These are phyloP conservation scores for Breviolum minutum DNA, from an alignment of 73 alveolate genomes.

Conservation along the genomic window DNA sequence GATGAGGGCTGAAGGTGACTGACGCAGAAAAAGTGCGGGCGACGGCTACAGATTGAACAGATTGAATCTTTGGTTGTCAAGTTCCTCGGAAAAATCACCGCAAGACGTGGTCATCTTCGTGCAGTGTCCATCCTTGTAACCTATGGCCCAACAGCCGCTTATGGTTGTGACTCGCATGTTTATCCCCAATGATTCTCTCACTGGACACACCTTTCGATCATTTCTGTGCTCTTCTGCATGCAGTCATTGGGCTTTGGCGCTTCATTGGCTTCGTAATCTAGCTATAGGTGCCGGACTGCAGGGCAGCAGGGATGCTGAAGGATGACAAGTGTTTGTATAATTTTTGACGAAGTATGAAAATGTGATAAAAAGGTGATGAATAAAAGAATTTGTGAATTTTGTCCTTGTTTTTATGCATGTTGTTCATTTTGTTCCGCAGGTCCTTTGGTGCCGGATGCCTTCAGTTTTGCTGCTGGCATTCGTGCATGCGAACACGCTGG, in stretches of 20 bases:
- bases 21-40: too few relatives aligned
- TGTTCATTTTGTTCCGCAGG: background rate
- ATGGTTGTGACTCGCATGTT: background rate
- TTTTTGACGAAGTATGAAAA: background rate
- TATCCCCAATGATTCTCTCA: background rate
- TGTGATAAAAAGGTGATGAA: background rate
- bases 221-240: background rate
- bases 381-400: background rate
- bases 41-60: too few relatives aligned
- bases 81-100: background rate
- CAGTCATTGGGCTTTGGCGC: constrained; percentile 60
- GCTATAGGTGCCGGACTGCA: background rate
- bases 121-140: too few relatives aligned
- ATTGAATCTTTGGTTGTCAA: background rate
- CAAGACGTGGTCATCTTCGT: background rate
- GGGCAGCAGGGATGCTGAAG: too few relatives aligned
- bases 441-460: constrained; percentile 6
- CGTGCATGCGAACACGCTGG: constrained; percentile 63
- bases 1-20: too few relatives aligned
- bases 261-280: constrained; percentile 7
- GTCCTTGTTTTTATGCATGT: too few relatives aligned
- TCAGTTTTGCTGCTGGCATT: constrained; percentile 12
- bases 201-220: too few relatives aligned
- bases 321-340: too few relatives aligned
- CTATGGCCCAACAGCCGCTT: too few relatives aligned